Base-by-base conservation (phyloP, 179 eudicot species). In the Beta macrorhiza region DNA sequence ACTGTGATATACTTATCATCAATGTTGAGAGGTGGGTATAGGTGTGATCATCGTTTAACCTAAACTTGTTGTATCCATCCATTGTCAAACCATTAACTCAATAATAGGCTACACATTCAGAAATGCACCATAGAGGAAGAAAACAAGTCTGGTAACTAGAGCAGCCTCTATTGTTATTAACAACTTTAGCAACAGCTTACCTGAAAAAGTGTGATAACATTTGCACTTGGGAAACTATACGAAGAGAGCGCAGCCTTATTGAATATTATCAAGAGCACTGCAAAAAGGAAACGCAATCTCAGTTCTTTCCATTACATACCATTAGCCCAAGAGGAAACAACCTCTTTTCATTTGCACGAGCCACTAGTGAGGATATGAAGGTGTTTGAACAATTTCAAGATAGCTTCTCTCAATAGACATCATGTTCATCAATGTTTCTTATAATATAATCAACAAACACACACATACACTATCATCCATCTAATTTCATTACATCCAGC, bases 181-280 rank as follows among this genome's bases (percentile, higher is more conserved):
- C 42, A 37, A 37, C 42, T 37, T 17, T 4, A 42, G 13, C 45
- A 67, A 49, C n/a, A 20, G 52, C 75, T 57, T 87, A 96, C 99
- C 97, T 96, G 99, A 80, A 91, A 91, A 47, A 96, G 93, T 20
- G 98, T 96, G 87, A 96, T 92, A 85, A 96, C 99, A 82, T 94
- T 92, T 52, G 93, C 99, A 86, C 89, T 87, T 58, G 98, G 99
- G 83, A 96, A 96, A 88, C 77, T 90, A 85, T 90, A 96, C 14
- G 98, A 91, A 79, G 99, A 96, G 83, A 96, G 92, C 61, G 99
- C 99, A 64, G 99, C 99, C 86, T 96, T 96, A 84, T 96, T 96
- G 93, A 96, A 96, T 86, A 96, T 67, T 56, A 94, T 85, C 91
- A 96, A 85, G 55, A 96, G 90, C 89, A 96, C 99, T 94, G 94